phyloP scores from a whole-genome alignment of 495 filamentous ascomycete genomes.

The Penicillium coprophilum region DNA sequence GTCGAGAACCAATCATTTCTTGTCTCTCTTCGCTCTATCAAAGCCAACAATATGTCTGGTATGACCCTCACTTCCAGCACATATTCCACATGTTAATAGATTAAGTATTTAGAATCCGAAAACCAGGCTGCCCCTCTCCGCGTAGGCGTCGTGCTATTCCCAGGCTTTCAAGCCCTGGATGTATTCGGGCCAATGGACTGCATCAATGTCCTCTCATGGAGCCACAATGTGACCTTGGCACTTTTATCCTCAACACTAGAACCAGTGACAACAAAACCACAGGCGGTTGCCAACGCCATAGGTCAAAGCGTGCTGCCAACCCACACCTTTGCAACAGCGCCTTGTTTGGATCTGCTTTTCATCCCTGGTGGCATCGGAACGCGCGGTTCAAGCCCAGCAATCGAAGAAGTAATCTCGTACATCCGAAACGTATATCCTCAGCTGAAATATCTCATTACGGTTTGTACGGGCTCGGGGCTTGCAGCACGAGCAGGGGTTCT shows the following conservation, averaged over 20 bases:
- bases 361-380: conserved; percentile 64
- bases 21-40: no score
- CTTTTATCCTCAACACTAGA: conserved; percentile 55
- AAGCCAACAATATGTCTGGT: background rate
- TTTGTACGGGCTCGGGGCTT: conserved; percentile 60
- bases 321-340: conserved; percentile 52
- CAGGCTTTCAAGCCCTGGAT: conserved; percentile 45
- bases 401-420: conserved; percentile 43
- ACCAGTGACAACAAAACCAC: conserved; percentile 46
- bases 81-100: background rate
- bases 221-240: conserved; percentile 39
- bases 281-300: conserved; percentile 22
- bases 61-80: background rate
- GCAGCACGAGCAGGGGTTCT: conserved; percentile 56
- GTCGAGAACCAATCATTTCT: no score
- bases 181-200: conserved; percentile 62
- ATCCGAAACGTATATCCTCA: conserved; percentile 41
- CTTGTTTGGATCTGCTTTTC: conserved; percentile 59
- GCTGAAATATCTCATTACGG: conserved; percentile 57
- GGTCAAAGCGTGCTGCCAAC: conserved; percentile 56
- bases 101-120: background rate
- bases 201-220: conserved; percentile 54
- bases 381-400: conserved; percentile 23
- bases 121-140: conserved; percentile 14
- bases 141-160: conserved; percentile 31